Base-by-base conservation (phyloP, 164 flowering plant species). In the Chloranthus sessilifolius region DNA sequence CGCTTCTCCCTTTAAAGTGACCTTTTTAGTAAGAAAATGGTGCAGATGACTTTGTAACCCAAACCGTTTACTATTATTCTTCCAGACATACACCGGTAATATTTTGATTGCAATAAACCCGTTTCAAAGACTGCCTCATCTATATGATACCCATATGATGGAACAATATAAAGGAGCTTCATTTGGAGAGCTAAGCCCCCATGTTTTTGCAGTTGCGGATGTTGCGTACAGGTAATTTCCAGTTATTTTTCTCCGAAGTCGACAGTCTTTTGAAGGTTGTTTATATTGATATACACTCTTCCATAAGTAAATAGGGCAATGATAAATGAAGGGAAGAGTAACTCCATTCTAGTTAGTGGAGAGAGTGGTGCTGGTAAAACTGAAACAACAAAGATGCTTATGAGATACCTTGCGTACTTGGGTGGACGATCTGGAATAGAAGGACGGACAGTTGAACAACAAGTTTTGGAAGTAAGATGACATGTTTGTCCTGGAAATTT, bases 341-440 rank as follows among this genome's bases (percentile, higher is more conserved):
- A 92, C 64, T 89, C 99, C 29, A 89, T 92, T 71, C 73, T 92
- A 36, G 99, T 92, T 30, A 92, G 99, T 77, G 99, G 99, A 66
- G 99, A 92, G 67, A 92, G 99, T 81, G 99, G 99, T 62, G 99
- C 97, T 61, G 99, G 97, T 64, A 92, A 92, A 69, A 92, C 99
- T 31, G 99, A 92, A 74, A 92, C 99, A 12, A 92, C 99, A 53
- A 92, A 92, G 74, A 86, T 86, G 99, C 89, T 92, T 38, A 92
- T 92, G 99, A 73, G 92, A 45, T 92, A 92, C 65, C 97, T 92
- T 72, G 99, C 99, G 38, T 68, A 77, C 59, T 69, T 92, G 62
- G 99, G 99, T 42, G 99, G 99, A 38, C 81, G 96, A 38, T 73
- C 87, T 57, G 91, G 92, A 33, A 82, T 81, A 27, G 99, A 92